Evolutionary conservation across 2,329 filamentous ascomycete species (phyloP).

Genomic region (Hypoxylon sp.): DNA sequence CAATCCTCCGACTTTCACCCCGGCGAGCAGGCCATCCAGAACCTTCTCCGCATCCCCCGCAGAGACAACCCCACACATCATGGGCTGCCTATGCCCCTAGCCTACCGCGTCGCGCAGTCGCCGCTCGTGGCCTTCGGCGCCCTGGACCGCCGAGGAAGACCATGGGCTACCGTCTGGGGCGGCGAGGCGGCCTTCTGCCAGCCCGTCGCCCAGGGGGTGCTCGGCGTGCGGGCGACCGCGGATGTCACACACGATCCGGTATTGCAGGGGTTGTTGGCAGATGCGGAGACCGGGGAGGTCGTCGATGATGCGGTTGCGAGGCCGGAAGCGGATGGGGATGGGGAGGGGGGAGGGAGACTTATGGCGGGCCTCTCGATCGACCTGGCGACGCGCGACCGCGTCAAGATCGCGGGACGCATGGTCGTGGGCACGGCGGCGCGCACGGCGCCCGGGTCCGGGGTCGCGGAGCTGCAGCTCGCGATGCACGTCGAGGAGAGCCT

Average conservation of each 20-base stretch:
- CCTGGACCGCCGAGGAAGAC: constrained; percentile 71
- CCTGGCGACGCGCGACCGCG: constrained; percentile 73
- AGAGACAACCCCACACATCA: constrained; percentile 74
- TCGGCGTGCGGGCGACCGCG: constrained; percentile 73
- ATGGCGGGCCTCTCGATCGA: constrained; percentile 69
- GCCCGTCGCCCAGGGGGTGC: constrained; percentile 69
- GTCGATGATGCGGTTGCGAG: constrained; percentile 44
- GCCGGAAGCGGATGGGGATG: constrained; percentile 51
- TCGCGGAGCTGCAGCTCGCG: constrained; percentile 65
- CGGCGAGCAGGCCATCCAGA: constrained; percentile 75
- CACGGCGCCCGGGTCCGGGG: constrained; percentile 43
- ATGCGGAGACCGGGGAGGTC: constrained; percentile 36
- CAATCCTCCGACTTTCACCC: constrained; percentile 64
- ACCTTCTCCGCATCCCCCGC: constrained; percentile 68
- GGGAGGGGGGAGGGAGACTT: constrained; percentile 49
- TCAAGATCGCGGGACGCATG: constrained; percentile 80
- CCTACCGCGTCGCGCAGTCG: constrained; percentile 68
- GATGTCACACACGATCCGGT: constrained; percentile 77
- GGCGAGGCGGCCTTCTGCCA: constrained; percentile 76
- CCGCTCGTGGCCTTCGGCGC: constrained; percentile 80
- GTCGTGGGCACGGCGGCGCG: constrained; percentile 69
- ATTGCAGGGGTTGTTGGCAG: constrained; percentile 68
- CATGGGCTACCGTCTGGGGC: constrained; percentile 85
- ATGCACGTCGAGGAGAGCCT: constrained; percentile 77
- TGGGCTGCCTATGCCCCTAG: constrained; percentile 71